Evolutionary conservation across 805 yeast genomes (phyloP), one percentile per base, ranked within the genome.

Genomic region (Cyberlindnera maritima): DNA sequence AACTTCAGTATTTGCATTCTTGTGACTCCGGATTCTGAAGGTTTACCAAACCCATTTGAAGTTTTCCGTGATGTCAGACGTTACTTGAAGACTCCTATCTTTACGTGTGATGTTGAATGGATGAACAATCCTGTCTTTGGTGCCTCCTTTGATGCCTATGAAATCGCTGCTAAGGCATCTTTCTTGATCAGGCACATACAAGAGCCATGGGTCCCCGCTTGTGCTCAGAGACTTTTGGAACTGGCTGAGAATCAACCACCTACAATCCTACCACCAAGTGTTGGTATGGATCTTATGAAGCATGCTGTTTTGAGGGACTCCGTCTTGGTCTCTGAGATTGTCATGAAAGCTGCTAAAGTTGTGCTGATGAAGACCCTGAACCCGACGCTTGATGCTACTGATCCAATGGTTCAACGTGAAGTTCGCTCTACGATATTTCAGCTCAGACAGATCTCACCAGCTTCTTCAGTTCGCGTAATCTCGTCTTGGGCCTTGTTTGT

Each of bases 71-170:
- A 65, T 4, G 62, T 64, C 41, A 62, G 63, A 43, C 57, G 62
- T 10, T 54, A 58, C 25, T 58, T 70, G 38, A 63, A 65, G 33
- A 50, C 58, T 1, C 75, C 74, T 9, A 47, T 74, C 3, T 70
- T 65, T 47, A 58, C 63, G 25, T 62, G 69, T 48, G 64, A 61
- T 10, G 66, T 65, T n/a, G 55, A 55, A 17, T 70, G 74, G 74
- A 68, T 70, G 72, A 70, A 70, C 46, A 68, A 70, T 48, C 75
- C 75, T 0, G 65, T 70, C 0, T 50, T 68, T 10, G 75, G 75
- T 1, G 66, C 72, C 5, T 64, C 72, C 1, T 52, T 60, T 3
- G 68, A 62, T 12, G 53, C 70, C 0, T 70, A 58, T 47, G 72
- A 69, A 45, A 38, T 65, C 3, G 61, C 64, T 12, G 68, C 70